Conservation (phyloP, 2,329 filamentous ascomycete genomes). For the Cladobotryum protrusum region DNA sequence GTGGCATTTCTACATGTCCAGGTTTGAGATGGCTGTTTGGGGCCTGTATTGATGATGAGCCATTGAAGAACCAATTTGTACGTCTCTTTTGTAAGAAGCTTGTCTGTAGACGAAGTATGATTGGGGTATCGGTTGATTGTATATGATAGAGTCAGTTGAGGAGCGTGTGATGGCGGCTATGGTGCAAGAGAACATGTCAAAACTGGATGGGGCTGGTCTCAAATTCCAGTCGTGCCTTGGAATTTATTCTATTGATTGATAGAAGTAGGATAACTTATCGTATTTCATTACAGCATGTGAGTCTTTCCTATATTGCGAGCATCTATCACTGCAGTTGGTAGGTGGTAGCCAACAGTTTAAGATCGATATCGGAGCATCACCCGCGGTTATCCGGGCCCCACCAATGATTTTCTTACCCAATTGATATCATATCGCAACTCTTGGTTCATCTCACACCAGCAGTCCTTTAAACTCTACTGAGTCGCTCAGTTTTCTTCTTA, state of each 20-base stretch:
- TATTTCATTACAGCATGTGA: too few species aligned
- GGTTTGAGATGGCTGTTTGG: not conserved
- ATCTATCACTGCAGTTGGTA: not conserved
- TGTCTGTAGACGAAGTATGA: slow-evolving; percentile 20
- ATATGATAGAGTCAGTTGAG: slow-evolving; percentile 2
- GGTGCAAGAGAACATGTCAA: not conserved
- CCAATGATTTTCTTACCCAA: slow-evolving; percentile 13
- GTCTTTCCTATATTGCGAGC: too few species aligned
- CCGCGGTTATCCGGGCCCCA: slow-evolving; percentile 22
- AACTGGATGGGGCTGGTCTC: not conserved
- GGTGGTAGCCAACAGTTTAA: not conserved
- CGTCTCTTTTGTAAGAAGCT: slow-evolving; percentile 3
- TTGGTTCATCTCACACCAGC: too few species aligned
- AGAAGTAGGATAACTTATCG: too few species aligned
- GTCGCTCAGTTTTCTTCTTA: slow-evolving; percentile 1
- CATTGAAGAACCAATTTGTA: not conserved
- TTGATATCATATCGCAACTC: slow-evolving; percentile 5
- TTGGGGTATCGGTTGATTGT: slow-evolving; percentile 21
- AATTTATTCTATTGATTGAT: too few species aligned
- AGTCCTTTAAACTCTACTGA: not conserved
- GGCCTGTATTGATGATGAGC: not conserved
- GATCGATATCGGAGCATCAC: slow-evolving; percentile 19
- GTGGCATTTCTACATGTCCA: not conserved
- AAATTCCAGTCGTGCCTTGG: not conserved
- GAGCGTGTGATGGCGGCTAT: not conserved